Base-by-base conservation (phyloP, 768 basidiomycete genomes). In the Auriscalpium microsporum region DNA sequence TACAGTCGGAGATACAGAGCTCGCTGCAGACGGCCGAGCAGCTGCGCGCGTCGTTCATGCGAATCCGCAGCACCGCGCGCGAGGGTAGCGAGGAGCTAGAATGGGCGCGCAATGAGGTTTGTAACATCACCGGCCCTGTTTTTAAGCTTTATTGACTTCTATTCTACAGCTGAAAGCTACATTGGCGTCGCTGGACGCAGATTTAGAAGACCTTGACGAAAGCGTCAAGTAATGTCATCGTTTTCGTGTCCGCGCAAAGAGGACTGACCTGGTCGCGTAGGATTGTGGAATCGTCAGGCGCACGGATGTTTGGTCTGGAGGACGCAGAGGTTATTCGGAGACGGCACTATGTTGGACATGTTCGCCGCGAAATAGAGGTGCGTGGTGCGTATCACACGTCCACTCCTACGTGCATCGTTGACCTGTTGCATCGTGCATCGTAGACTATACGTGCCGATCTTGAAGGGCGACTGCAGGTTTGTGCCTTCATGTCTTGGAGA, bases 141-240 rank as follows among this genome's bases (percentile, higher is more conserved):
- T 45, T 46, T 53, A 14, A 17, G 36, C 51, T 52, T 40, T 48
- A 11, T 45, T 21, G 33, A 52, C 23, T 17, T n/a, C 16, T 21
- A 14, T 36, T 46, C 37, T 58, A 57, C 53, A 64, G 87, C 72
- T 96, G 52, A 84, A 83, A 68, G 84, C 83, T 0, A 87, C 87
- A 1, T 77, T 98, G 9, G 78, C 82, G 1, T 72, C 85, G 2
- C 72, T 97, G 28, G 90, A 94, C 65, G 86, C 87, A 0, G 94
- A 97, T 71, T 67, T 95, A 21, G 90, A 93, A 57, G 93, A 93
- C 67, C 72, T 98, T n/a, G 94, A 96, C 50, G 91, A 92, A 65
- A 93, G 90, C 64, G 94, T 98, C 45, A 85, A 82, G 90, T 90
- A 68, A 79, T 67, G 19, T 21, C 46, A 35, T 8, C 45, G 36